phyloP scores from a whole-genome alignment of 2,329 filamentous ascomycete species.

The Mycosphaerelloides madeirae region DNA sequence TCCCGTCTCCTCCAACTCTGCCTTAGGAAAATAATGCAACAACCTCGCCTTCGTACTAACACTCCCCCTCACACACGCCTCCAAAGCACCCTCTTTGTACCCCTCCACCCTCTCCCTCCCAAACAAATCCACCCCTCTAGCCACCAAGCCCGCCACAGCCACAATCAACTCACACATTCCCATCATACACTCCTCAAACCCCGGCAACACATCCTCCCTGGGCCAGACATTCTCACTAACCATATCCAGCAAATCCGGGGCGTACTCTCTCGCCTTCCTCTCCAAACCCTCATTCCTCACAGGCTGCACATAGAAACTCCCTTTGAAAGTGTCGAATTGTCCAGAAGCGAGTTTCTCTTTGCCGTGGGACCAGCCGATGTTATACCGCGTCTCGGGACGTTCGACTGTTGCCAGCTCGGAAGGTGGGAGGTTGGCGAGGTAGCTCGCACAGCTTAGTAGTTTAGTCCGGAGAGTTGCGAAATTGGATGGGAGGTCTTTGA shows the following conservation, averaged over 20 bases:
- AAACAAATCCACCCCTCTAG: slow-evolving; percentile 82
- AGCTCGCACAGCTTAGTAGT: slow-evolving; percentile 80
- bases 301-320: slow-evolving; percentile 73
- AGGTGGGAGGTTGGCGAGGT: slow-evolving; percentile 74
- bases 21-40: slow-evolving; percentile 79
- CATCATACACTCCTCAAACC: slow-evolving; percentile 69
- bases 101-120: slow-evolving; percentile 71
- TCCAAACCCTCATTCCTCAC: slow-evolving; percentile 57
- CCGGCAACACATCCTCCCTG: slow-evolving; percentile 60
- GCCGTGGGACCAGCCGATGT: slow-evolving; percentile 71
- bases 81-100: slow-evolving; percentile 74
- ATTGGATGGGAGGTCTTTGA: slow-evolving; percentile 71
- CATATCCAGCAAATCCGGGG: slow-evolving; percentile 78
- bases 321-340: slow-evolving; percentile 73
- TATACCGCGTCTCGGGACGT: slow-evolving; percentile 52
- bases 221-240: slow-evolving; percentile 91
- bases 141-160: slow-evolving; percentile 82
- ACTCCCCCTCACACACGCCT: slow-evolving; percentile 79
- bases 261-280: slow-evolving; percentile 49
- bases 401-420: slow-evolving; percentile 57
- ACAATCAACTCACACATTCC: slow-evolving; percentile 79
- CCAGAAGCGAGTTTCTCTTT: slow-evolving; percentile 77
- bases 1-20: slow-evolving; percentile 38
- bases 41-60: slow-evolving; percentile 86
- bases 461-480: slow-evolving; percentile 68